Percentiles rank a stretch among this genome's conserved stretches.
Conservation (phyloP, 306 rosid genomes). For the Delonix regia region DNA sequence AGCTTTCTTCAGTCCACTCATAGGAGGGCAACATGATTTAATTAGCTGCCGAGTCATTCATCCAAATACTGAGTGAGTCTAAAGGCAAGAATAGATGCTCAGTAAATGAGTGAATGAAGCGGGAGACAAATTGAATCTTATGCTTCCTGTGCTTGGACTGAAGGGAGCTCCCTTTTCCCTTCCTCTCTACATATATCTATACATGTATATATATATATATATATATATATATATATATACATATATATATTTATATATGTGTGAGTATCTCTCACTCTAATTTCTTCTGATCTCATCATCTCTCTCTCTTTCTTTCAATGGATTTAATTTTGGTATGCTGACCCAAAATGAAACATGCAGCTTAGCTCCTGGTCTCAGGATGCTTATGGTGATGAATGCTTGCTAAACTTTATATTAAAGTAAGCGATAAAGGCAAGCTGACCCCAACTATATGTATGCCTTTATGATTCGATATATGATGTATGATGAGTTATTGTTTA, state of each 20-base stretch:
- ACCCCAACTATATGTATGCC: neutral
- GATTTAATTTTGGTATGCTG: neutral
- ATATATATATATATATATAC: too few relatives aligned
- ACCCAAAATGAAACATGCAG: neutral
- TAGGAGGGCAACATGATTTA: slow-evolving; percentile 60
- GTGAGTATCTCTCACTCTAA: too few relatives aligned
- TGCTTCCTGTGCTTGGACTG: slow-evolving; percentile 89
- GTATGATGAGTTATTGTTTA: too few relatives aligned
- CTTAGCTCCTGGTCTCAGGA: neutral
- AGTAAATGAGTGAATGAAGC: slow-evolving; percentile 90
- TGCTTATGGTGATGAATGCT: neutral
- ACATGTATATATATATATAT: too few relatives aligned
- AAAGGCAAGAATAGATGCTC: slow-evolving; percentile 30
- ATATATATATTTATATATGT: too few relatives aligned
- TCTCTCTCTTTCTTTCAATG: neutral
- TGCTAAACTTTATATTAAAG: neutral
- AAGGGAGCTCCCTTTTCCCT: slow-evolving; percentile 95
- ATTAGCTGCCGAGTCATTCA: slow-evolving; percentile 98
- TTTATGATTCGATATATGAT: neutral
- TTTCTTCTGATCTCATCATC: too few relatives aligned
- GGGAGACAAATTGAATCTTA: slow-evolving; percentile 93
- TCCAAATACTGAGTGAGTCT: slow-evolving; percentile 79
- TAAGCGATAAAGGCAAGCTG: neutral
- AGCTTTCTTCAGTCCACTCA: slow-evolving; percentile 95
- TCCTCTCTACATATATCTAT: neutral